Evolutionary conservation across 441 rosid genomes (phyloP).

Genomic region (Brassica hybrid): DNA sequence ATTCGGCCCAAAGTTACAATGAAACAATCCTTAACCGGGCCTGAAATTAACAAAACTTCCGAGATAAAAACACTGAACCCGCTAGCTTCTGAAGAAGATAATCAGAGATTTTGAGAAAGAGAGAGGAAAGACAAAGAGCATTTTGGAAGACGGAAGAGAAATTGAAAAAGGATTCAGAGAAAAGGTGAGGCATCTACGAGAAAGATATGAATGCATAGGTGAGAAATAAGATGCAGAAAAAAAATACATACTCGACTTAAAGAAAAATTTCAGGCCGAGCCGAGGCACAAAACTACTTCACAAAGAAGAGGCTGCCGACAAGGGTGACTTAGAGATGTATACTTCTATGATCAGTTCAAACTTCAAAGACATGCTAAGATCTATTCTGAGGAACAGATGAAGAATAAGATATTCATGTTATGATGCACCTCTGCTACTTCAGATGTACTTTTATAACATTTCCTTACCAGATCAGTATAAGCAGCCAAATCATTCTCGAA

Average conservation of each 20-base stretch:
- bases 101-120: slow-evolving; percentile 10
- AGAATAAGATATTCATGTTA: background rate
- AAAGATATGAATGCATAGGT: slow-evolving; percentile 7
- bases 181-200: background rate
- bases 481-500: background rate
- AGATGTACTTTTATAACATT: too few relatives aligned
- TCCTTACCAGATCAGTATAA: too few relatives aligned
- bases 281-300: slow-evolving; percentile 19
- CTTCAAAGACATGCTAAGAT: background rate
- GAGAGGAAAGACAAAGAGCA: background rate
- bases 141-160: background rate
- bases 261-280: background rate
- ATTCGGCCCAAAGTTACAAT: too few relatives aligned
- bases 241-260: slow-evolving; percentile 13
- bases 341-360: too few relatives aligned
- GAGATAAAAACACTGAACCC: too few relatives aligned
- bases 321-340: background rate
- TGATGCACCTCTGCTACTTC: background rate
- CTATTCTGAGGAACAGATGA: background rate
- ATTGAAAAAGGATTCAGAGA: background rate
- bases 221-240: slow-evolving; percentile 18
- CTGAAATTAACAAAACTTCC: too few relatives aligned
- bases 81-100: slow-evolving; percentile 13
- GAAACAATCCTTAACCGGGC: too few relatives aligned
- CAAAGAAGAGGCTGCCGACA: background rate